phyloP scores from a whole-genome alignment of 441 rosid species.

The Hura crepitans region DNA sequence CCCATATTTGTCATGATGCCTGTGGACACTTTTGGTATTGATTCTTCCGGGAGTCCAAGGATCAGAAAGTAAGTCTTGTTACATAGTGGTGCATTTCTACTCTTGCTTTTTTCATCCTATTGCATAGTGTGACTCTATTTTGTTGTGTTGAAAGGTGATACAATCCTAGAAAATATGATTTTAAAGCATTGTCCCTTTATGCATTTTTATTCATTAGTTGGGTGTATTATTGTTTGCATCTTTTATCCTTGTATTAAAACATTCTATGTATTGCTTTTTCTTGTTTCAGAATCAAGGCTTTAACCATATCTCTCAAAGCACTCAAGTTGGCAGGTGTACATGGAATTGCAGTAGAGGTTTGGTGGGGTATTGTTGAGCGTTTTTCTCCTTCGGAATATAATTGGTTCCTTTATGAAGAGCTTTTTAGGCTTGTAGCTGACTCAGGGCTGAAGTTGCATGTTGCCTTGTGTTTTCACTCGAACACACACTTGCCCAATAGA shows the following conservation, averaged over 20 bases:
- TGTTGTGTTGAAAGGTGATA: not conserved
- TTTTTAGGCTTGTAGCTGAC: slow-evolving; percentile 48
- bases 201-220: not conserved
- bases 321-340: slow-evolving; percentile 66
- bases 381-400: slow-evolving; percentile 46
- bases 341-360: slow-evolving; percentile 64
- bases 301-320: slow-evolving; percentile 56
- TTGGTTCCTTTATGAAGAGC: slow-evolving; percentile 60
- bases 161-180: not conserved
- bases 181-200: not conserved
- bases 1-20: slow-evolving; percentile 63
- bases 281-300: slow-evolving; percentile 57
- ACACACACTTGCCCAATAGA: slow-evolving; percentile 37
- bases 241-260: slow-evolving; percentile 13
- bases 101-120: not conserved
- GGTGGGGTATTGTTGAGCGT: slow-evolving; percentile 72
- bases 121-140: slow-evolving; percentile 2
- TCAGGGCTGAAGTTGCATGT: slow-evolving; percentile 56
- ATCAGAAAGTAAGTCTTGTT: slow-evolving; percentile 41
- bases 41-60: slow-evolving; percentile 48
- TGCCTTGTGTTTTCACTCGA: slow-evolving; percentile 60
- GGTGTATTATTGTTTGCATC: not conserved
- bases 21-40: slow-evolving; percentile 42
- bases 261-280: slow-evolving; percentile 24
- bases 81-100: not conserved